Conservation (phyloP, 2,329 filamentous ascomycete genomes). For the Diplodia seriata region DNA sequence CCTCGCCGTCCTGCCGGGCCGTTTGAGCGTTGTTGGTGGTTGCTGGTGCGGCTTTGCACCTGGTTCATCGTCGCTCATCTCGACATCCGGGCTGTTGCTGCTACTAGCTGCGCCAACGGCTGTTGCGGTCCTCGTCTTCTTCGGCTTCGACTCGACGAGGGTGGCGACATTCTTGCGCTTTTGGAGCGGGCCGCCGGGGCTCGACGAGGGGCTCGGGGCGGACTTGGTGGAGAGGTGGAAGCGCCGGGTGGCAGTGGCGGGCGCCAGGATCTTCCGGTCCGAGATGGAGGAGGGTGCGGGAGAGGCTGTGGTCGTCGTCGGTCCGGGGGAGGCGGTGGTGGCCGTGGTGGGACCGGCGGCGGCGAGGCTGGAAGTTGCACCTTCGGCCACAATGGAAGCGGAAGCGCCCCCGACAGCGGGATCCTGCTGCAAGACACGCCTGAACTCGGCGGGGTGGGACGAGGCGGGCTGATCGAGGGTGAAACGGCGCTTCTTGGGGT, state of each 20-base stretch:
- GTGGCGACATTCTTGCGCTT: slow-evolving; percentile 32
- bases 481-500: slow-evolving; percentile 31
- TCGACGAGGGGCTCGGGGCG: neutral
- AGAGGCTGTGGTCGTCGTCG: neutral
- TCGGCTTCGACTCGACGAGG: slow-evolving; percentile 29
- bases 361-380: neutral
- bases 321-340: neutral
- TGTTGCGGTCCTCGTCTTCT: slow-evolving; percentile 11
- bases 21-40: slow-evolving; percentile 7
- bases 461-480: slow-evolving; percentile 33
- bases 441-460: slow-evolving; percentile 34
- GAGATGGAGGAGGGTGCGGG: neutral
- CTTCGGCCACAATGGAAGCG: neutral
- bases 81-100: neutral
- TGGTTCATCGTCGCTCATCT: neutral
- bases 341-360: neutral
- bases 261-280: slow-evolving; percentile 18
- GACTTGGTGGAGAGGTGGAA: slow-evolving; percentile 29
- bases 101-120: neutral
- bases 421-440: slow-evolving; percentile 27
- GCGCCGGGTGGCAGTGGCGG: slow-evolving; percentile 12
- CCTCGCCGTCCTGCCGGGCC: slow-evolving; percentile 17
- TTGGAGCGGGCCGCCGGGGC: slow-evolving; percentile 2
- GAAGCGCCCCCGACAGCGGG: slow-evolving; percentile 30
- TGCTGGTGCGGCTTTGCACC: neutral